phyloP scores from a whole-genome alignment of 148 eudicot species.

The Rhododendron griersonianum region DNA sequence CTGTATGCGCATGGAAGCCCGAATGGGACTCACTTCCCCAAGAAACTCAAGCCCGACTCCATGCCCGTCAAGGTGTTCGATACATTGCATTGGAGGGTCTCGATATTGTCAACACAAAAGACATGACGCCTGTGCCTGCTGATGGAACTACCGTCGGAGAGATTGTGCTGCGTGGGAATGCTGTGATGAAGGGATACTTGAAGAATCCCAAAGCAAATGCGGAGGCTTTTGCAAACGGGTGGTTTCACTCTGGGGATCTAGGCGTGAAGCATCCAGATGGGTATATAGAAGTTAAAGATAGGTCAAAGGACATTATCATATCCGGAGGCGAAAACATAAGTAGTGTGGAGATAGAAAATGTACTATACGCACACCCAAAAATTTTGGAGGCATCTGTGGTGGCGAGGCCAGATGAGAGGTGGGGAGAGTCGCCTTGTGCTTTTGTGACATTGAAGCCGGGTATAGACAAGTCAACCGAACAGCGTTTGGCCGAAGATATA shows the following conservation, averaged over 20 bases:
- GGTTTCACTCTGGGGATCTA: constrained; percentile 89
- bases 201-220: constrained; percentile 84
- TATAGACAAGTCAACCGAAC: constrained; percentile 35
- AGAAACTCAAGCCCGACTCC: constrained; percentile 64
- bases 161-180: constrained; percentile 77
- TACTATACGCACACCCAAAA: constrained; percentile 58
- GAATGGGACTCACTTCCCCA: constrained; percentile 79
- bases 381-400: constrained; percentile 75
- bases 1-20: constrained; percentile 90
- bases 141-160: constrained; percentile 88
- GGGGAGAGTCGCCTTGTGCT: constrained; percentile 96
- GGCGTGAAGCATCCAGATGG: constrained; percentile 85
- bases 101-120: constrained; percentile 54
- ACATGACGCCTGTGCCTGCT: constrained; percentile 72
- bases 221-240: constrained; percentile 76
- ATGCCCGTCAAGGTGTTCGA: constrained; percentile 82
- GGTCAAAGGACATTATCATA: constrained; percentile 91
- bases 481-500: constrained; percentile 57
- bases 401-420: constrained; percentile 70
- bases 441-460: constrained; percentile 70
- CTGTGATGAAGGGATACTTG: constrained; percentile 88
- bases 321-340: constrained; percentile 97
- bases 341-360: constrained; percentile 82
- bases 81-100: constrained; percentile 66
- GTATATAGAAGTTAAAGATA: constrained; percentile 83